Evolutionary conservation across 2,329 filamentous ascomycete species (phyloP), one percentile per base, ranked within the genome.

Genomic region (Talaromyces rugulosus): DNA sequence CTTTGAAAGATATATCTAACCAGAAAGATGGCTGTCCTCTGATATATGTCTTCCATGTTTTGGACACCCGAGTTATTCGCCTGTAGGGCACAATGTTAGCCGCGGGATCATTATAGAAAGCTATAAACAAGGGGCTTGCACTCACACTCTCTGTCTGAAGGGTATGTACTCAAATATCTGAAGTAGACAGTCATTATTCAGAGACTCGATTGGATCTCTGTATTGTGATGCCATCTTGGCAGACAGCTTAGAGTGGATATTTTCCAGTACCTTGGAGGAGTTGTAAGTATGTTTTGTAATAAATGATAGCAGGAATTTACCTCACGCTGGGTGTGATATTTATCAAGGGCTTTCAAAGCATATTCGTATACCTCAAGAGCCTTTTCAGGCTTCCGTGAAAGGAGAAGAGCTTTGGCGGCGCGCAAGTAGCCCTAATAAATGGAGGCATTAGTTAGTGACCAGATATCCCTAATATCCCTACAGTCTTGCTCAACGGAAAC

Each of bases 351-450:
- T 63, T 81, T 83, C 65, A 87, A 72, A n/a, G 83, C 86, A 68
- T 84, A 82, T 30, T 80, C 77, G 71, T 87, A 87, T 28, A 87
- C 80, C 11, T 81, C 78, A 12, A 84, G 67, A 5, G 86, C 86
- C 28, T 79, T 80, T n/a, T 80, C 77, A 2, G 74, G 70, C 67
- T 83, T 85, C 11, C 78, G 76, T 73, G 82, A 80, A 62, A 77
- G 63, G 11, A 75, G 65, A 30, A 81, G 74, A 5, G 78, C 70
- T 61, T 81, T 81, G 2, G 80, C 84, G 30, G 82, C 82, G 59
- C 84, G 81, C 31, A 87, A 69, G 69, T 87, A 87, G 8, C 85
- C 85, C 70, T 80, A 54, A 16, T 23, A 9, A 40, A 42, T 9
- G 31, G 31, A 33, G 5, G 2, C 31, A 16, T 16, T 3, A 40